Conservation (phyloP, 768 basidiomycete genomes). For the Gloeopeniophorella convolvens region DNA sequence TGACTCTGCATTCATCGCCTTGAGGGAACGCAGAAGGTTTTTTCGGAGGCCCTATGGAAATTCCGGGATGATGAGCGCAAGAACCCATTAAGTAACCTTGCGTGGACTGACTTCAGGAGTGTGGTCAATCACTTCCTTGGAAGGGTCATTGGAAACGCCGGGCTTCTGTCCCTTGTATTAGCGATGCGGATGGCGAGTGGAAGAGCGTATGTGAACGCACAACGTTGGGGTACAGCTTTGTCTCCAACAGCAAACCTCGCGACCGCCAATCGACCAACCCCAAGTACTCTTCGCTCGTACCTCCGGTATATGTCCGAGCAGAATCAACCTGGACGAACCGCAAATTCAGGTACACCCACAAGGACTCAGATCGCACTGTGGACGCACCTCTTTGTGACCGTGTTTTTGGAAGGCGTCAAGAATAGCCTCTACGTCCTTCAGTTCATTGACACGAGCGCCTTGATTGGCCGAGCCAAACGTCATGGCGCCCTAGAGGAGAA, state of each 20-base stretch:
- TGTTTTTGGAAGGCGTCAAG: conserved; percentile 48
- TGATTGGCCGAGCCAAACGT: conserved; percentile 46
- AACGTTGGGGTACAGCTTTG: conserved; percentile 46
- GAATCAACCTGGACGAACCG: conserved; percentile 26
- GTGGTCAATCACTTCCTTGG: conserved; percentile 18
- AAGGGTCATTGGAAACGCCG: neutral
- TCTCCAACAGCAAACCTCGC: conserved; percentile 49
- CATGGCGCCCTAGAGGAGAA: conserved; percentile 48
- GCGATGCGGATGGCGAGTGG: no score
- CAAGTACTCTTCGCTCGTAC: conserved; percentile 35
- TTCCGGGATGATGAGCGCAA: neutral
- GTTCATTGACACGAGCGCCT: conserved; percentile 41
- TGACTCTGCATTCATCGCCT: conserved; percentile 42
- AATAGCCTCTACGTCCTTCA: conserved; percentile 44
- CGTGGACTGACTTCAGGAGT: conserved; percentile 22
- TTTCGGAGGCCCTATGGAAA: conserved; percentile 35
- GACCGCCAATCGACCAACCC: conserved; percentile 44
- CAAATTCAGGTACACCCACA: neutral
- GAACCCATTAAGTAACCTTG: neutral
- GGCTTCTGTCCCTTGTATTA: no score
- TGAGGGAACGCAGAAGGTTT: conserved; percentile 32
- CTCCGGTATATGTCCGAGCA: conserved; percentile 24
- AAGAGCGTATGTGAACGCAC: conserved; percentile 23
- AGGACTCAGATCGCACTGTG: conserved; percentile 1
- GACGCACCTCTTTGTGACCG: conserved; percentile 46